Percentiles rank a stretch among this genome's conserved stretches.
Evolutionary conservation across 2,329 filamentous ascomycete species (phyloP).

Genomic region (Beauveria medogensis): DNA sequence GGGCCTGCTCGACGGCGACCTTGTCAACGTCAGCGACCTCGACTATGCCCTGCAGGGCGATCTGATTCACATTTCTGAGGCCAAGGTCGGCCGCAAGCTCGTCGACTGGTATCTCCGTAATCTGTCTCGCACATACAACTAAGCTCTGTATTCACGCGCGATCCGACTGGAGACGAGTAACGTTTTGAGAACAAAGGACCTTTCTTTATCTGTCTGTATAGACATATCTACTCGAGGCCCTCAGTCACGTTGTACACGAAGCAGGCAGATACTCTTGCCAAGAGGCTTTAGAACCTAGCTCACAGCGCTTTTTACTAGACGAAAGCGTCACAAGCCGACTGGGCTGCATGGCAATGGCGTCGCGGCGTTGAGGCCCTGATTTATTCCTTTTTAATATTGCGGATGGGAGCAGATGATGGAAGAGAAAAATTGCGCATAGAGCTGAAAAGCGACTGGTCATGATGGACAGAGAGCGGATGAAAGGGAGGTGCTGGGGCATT

Average conservation of each 20-base stretch:
- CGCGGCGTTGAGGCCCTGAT: slow-evolving; percentile 30
- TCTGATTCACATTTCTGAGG: slow-evolving; percentile 96
- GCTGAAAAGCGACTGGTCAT: background rate
- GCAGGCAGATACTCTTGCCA: background rate
- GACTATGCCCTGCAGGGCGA: slow-evolving; percentile 97
- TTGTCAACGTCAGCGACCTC: slow-evolving; percentile 87
- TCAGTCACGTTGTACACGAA: background rate
- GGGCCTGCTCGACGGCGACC: slow-evolving; percentile 82
- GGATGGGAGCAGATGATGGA: background rate
- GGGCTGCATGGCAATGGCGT: slow-evolving; percentile 33
- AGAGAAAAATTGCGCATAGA: background rate
- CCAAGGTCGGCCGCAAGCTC: slow-evolving; percentile 92
- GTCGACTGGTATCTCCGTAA: slow-evolving; percentile 99
- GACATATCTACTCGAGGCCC: slow-evolving; percentile 2
- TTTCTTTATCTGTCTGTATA: background rate
- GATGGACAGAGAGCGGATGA: background rate
- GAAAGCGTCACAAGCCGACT: slow-evolving; percentile 3
- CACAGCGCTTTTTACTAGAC: background rate
- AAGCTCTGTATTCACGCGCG: background rate
- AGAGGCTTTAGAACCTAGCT: background rate
- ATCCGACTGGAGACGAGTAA: background rate
- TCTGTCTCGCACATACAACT: slow-evolving; percentile 83
- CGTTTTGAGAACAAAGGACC: background rate
- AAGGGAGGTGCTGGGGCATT: background rate
- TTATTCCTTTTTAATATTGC: slow-evolving; percentile 5